A percentile compares a stretch with the other conserved stretches of the same genome.
These are phyloP conservation scores for Kwoniella mangroviensis DNA, from an alignment of 768 basidiomycete genomes.

Conservation along the genomic window DNA sequence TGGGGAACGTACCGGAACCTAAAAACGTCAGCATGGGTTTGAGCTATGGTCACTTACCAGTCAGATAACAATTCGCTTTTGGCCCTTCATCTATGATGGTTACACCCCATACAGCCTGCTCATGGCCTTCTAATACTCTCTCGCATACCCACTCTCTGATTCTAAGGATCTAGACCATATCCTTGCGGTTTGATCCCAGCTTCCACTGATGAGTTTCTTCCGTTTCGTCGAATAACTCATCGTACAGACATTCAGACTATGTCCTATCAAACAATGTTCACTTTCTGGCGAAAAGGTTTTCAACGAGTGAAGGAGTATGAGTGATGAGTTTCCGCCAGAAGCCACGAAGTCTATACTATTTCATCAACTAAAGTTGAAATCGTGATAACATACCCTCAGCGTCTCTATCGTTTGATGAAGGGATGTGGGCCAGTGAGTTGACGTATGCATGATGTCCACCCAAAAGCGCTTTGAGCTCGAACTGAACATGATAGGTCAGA, in stretches of 20 bases:
- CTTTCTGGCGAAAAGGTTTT: constrained; percentile 29
- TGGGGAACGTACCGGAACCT: constrained; percentile 19
- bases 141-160: constrained; percentile 28
- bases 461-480: constrained; percentile 31
- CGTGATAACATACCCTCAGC: constrained; percentile 16
- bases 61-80: constrained; percentile 41
- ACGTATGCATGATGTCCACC: constrained; percentile 49
- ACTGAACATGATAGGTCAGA: constrained; percentile 18
- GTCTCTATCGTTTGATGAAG: constrained; percentile 11
- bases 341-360: constrained; percentile 23
- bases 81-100: constrained; percentile 44
- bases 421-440: constrained; percentile 50
- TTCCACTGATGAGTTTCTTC: constrained; percentile 49
- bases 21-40: background rate
- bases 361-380: background rate
- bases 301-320: constrained; percentile 48
- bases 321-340: constrained; percentile 45
- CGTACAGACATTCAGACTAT: constrained; percentile 46
- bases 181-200: constrained; percentile 56
- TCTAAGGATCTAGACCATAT: constrained; percentile 37
- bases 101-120: constrained; percentile 55
- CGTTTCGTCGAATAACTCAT: constrained; percentile 30
- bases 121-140: constrained; percentile 45
- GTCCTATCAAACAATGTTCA: constrained; percentile 37
- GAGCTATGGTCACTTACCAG: constrained; percentile 35